Percentiles rank a stretch among this genome's conserved stretches.
Evolutionary conservation across 2,329 filamentous ascomycete genomes (phyloP).

Genomic region (Ophiocordyceps camponoti-rufipedis): DNA sequence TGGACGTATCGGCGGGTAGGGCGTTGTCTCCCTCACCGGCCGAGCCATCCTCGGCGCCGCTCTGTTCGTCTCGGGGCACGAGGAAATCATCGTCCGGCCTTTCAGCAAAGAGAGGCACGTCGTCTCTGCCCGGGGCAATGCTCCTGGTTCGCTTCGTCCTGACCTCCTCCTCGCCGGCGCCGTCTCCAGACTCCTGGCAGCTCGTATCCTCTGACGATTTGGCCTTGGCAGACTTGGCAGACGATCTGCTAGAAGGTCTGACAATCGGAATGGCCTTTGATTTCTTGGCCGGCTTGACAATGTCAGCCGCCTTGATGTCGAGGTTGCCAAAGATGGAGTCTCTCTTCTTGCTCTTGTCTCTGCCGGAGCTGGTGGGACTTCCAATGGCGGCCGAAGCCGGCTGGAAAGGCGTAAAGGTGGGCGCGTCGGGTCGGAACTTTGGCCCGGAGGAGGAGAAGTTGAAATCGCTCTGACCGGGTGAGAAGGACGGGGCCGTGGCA

Average conservation of each 20-base stretch:
- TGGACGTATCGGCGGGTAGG: conserved; percentile 26
- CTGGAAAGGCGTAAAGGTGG: conserved; percentile 50
- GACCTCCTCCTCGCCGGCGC: conserved; percentile 38
- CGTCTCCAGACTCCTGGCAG: conserved; percentile 30
- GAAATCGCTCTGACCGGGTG: conserved; percentile 45
- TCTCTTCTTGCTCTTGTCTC: conserved; percentile 21
- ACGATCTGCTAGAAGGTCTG: conserved; percentile 37
- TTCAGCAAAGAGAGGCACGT: conserved; percentile 57
- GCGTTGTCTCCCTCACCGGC: conserved; percentile 22
- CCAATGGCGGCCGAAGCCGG: conserved; percentile 27
- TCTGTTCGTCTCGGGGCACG: conserved; percentile 8
- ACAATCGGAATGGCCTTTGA: conserved; percentile 76
- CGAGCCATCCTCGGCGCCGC: conserved; percentile 10
- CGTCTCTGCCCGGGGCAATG: conserved; percentile 46
- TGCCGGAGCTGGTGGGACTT: conserved; percentile 24
- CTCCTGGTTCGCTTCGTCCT: conserved; percentile 61
- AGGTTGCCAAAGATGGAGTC: conserved; percentile 53
- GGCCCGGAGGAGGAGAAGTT: conserved; percentile 49
- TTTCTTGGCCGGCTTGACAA: conserved; percentile 47
- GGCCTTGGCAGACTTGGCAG: conserved; percentile 12
- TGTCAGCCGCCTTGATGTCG: conserved; percentile 40
- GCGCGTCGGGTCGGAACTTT: conserved; percentile 60
- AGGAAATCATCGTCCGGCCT: conserved; percentile 14
- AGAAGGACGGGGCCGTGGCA: conserved; percentile 51
- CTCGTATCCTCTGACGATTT: conserved; percentile 6